These are phyloP conservation scores for Cyphellophora attinorum DNA, from an alignment of 2,329 filamentous ascomycete genomes.

Conservation along the genomic window DNA sequence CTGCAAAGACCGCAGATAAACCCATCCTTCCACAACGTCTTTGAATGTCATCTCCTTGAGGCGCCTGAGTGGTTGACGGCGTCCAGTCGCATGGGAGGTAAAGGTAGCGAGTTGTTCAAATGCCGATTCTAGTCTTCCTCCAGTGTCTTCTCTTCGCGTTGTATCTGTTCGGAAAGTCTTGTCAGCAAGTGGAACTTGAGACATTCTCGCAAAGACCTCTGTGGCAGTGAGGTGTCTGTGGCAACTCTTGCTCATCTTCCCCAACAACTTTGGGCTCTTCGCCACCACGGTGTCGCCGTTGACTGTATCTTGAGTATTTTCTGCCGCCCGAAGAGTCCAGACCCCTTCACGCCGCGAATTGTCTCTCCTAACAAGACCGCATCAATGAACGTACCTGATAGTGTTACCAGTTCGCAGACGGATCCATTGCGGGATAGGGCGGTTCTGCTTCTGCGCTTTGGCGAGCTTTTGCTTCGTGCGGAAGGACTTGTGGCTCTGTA, in stretches of 20 bases:
- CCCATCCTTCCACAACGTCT: too few species aligned
- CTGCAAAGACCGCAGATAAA: too few species aligned
- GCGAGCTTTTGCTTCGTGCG: constrained; percentile 99
- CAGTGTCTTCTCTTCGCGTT: constrained; percentile 99
- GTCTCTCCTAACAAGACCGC: too few species aligned
- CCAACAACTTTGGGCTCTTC: not conserved
- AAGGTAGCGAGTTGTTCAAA: constrained; percentile 59
- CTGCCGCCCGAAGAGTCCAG: constrained; percentile 1
- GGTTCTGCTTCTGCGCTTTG: constrained; percentile 99
- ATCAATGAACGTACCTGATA: constrained; percentile 69
- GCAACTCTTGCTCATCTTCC: not conserved
- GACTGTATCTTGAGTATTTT: constrained; percentile 1
- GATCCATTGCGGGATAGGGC: constrained; percentile 99
- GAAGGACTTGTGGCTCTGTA: constrained; percentile 85
- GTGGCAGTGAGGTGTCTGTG: too few species aligned
- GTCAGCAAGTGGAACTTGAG: too few species aligned
- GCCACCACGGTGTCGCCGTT: not conserved
- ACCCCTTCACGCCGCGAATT: constrained; percentile 7
- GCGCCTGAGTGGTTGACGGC: too few species aligned
- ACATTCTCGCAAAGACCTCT: too few species aligned
- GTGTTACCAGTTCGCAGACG: constrained; percentile 97
- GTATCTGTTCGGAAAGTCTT: too few species aligned
- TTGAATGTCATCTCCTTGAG: too few species aligned
- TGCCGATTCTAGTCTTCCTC: constrained; percentile 99
- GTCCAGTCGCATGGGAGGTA: too few species aligned